A percentile compares a stretch with the other conserved stretches of the same genome.
Conservation (phyloP, 345 rosid species). For the Bruguiera sexangula region DNA sequence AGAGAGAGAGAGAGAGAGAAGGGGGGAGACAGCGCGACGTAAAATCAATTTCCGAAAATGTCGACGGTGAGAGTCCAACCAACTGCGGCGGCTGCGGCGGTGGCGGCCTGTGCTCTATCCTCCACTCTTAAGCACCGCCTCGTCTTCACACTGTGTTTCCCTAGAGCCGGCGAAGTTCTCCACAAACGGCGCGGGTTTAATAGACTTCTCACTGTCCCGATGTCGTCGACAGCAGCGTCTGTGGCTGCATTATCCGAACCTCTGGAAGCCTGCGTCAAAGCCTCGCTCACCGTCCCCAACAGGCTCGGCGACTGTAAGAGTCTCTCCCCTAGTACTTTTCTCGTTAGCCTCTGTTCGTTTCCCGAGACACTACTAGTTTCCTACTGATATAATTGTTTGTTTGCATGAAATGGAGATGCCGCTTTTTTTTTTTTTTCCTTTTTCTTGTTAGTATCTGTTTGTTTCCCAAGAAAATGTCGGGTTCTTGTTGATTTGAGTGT, state of each 20-base stretch:
- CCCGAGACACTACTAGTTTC: neutral
- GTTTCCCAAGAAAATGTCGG: too few species aligned
- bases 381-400: neutral
- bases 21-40: neutral
- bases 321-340: constrained; percentile 12
- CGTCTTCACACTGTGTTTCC: constrained; percentile 27
- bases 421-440: too few species aligned
- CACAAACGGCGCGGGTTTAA: constrained; percentile 18
- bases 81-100: constrained; percentile 24
- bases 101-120: constrained; percentile 41
- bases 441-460: too few species aligned
- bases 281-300: constrained; percentile 67
- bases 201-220: constrained; percentile 35
- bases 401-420: too few species aligned
- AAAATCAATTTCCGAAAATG: constrained; percentile 25
- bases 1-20: too few species aligned
- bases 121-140: constrained; percentile 36
- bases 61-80: constrained; percentile 48
- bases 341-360: neutral
- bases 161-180: constrained; percentile 15
- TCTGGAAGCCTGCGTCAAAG: constrained; percentile 81
- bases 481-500: too few species aligned
- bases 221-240: constrained; percentile 23
- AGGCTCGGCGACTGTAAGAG: constrained; percentile 82
- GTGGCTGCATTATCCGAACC: constrained; percentile 29